Conservation (phyloP, 345 rosid species). For the Clausena lansium region DNA sequence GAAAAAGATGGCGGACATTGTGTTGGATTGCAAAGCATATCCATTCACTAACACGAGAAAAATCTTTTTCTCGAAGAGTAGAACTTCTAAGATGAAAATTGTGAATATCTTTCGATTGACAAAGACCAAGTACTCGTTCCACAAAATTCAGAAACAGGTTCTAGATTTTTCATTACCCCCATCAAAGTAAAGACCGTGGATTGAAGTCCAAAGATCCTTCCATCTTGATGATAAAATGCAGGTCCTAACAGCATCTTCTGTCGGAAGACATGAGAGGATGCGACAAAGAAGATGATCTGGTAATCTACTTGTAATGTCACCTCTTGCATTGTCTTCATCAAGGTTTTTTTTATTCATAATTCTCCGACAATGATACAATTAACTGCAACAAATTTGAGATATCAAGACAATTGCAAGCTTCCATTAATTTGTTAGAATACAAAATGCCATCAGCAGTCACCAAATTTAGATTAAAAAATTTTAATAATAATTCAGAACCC, state of each 20-base stretch:
- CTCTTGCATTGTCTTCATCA: neutral
- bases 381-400: neutral
- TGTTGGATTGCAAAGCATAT: neutral
- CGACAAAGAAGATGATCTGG: neutral
- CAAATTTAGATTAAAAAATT: neutral
- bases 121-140: neutral
- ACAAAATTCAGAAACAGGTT: neutral
- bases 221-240: neutral
- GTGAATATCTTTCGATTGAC: neutral
- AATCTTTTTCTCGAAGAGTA: neutral
- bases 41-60: neutral
- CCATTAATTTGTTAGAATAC: neutral
- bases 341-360: neutral
- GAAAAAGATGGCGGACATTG: neutral
- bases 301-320: neutral
- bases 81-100: neutral
- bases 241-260: neutral
- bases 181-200: neutral
- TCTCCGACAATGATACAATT: neutral
- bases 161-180: neutral
- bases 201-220: conserved; percentile 2
- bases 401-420: neutral
- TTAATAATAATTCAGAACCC: too few species aligned
- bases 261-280: neutral
- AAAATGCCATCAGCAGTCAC: neutral